phyloP scores from a whole-genome alignment of 192 early-diverging fungal species.

The Phycomyces nitens region DNA sequence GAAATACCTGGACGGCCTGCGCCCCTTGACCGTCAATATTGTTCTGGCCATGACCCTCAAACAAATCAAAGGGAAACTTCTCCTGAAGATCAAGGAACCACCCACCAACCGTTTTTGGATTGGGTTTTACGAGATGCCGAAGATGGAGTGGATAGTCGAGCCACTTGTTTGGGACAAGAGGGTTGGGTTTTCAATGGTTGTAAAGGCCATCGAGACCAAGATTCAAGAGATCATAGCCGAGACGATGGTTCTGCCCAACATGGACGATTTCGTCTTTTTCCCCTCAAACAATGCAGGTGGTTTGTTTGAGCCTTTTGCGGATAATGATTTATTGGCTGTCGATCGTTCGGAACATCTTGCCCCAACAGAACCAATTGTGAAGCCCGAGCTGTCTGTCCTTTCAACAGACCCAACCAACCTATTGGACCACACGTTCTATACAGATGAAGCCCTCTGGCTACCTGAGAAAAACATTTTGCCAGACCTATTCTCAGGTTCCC shows the following conservation, averaged over 20 bases:
- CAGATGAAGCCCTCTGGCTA: too few relatives aligned
- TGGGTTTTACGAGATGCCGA: conserved; percentile 78
- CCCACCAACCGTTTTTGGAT: conserved; percentile 86
- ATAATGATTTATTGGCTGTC: too few relatives aligned
- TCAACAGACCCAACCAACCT: too few relatives aligned
- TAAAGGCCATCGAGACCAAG: conserved; percentile 79
- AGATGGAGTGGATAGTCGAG: conserved; percentile 68
- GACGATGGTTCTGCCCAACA: conserved; percentile 82
- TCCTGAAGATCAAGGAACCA: conserved; percentile 75
- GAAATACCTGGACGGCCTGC: conserved; percentile 44
- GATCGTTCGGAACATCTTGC: too few relatives aligned
- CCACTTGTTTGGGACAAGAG: conserved; percentile 83
- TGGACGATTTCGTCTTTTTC: conserved; percentile 89
- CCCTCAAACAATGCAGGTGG: conserved; percentile 53
- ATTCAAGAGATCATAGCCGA: conserved; percentile 79
- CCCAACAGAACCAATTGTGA: too few relatives aligned
- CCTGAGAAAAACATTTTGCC: too few relatives aligned
- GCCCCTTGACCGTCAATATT: conserved; percentile 66
- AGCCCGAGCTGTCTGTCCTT: too few relatives aligned
- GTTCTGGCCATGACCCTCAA: conserved; percentile 74
- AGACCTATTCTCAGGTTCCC: too few relatives aligned
- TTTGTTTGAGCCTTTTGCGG: conserved; percentile 27
- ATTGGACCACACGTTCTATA: too few relatives aligned
- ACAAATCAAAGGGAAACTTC: conserved; percentile 70
- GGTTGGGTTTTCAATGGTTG: conserved; percentile 69